Base-by-base conservation (phyloP, 306 rosid species). In the Ziziphus jujuba region DNA sequence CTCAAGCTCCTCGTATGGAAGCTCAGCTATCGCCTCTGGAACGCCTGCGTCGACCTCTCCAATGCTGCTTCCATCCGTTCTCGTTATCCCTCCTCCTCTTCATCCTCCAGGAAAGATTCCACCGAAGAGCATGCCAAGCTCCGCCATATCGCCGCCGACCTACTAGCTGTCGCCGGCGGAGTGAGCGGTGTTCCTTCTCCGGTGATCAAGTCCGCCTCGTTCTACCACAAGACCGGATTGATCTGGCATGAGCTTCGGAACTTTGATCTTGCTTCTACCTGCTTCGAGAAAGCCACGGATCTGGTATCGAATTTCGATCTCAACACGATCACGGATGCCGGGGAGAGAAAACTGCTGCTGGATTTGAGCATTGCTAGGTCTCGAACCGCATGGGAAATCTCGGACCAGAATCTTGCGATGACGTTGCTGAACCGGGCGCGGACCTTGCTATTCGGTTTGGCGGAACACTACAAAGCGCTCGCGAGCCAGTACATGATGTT, bases 11-110 rank as follows among this genome's bases (percentile, higher is more conserved):
- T 69, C 33, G 62, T 90, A 20, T 93, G 97, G 98, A 93, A 93
- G 63, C 90, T 93, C 72, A 85, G 95, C 59, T 93, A 81, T 67
- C 97, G 96, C 67, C 96, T 93, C 74, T 93, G 98, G 98, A 93
- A 93, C 55, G 81, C 88, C 9, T 93, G 97, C 61, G 96, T 93
- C 54, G 97, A 93, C 61, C 85, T 90, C 79, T 86, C 95, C 73
- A 93, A 93, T 76, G 80, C 96, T 43, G 20, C 85, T 14, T 17
- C 89, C n/a, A 36, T 76, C 61, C 85, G 73, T 75, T 48, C 75
- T n/a, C 63, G 52, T 63, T 24, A 70, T 10, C 6, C 70, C 9
- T 20, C 72, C 5, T 20, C 24, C 12, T 40, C 45, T 40, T 40
- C 45, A 40, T 40, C 45, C 45, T 40, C 45, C 45, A 31, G 63